phyloP scores from a whole-genome alignment of 1,284 basidiomycete species.

The Ustilago hordei region DNA sequence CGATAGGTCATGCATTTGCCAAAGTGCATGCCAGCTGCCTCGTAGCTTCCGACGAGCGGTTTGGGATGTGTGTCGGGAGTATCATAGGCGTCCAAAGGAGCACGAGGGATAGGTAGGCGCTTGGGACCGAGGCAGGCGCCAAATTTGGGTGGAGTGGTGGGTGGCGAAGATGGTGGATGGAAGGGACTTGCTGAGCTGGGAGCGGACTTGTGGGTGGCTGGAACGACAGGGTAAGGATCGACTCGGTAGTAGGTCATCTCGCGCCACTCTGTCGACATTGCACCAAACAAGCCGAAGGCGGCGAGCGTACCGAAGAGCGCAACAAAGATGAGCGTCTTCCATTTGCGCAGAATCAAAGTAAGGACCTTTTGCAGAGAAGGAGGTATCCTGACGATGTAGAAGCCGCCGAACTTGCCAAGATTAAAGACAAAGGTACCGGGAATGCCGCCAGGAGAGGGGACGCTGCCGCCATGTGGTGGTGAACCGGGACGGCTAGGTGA shows the following conservation, averaged over 20 bases:
- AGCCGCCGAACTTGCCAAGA: constrained; percentile 61
- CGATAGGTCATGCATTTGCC: constrained; percentile 67
- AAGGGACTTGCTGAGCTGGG: constrained; percentile 39
- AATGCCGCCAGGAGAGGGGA: constrained; percentile 44
- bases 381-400: constrained; percentile 59
- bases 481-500: constrained; percentile 57
- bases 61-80: constrained; percentile 66
- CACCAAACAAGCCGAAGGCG: constrained; percentile 63
- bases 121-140: constrained; percentile 63
- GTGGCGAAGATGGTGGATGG: constrained; percentile 44
- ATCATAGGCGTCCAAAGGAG: constrained; percentile 59
- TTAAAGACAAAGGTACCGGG: constrained; percentile 62
- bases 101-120: constrained; percentile 55
- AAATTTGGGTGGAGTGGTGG: constrained; percentile 58
- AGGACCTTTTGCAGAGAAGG: constrained; percentile 50
- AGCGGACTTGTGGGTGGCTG: constrained; percentile 27
- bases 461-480: constrained; percentile 62
- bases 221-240: constrained; percentile 64
- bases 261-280: constrained; percentile 68
- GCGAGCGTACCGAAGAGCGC: constrained; percentile 56
- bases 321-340: constrained; percentile 66
- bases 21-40: constrained; percentile 62
- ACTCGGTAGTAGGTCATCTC: constrained; percentile 69
- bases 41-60: constrained; percentile 66
- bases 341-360: constrained; percentile 56